Conservation (phyloP, 495 filamentous ascomycete genomes). For the Hyaloscypha finlandica region DNA sequence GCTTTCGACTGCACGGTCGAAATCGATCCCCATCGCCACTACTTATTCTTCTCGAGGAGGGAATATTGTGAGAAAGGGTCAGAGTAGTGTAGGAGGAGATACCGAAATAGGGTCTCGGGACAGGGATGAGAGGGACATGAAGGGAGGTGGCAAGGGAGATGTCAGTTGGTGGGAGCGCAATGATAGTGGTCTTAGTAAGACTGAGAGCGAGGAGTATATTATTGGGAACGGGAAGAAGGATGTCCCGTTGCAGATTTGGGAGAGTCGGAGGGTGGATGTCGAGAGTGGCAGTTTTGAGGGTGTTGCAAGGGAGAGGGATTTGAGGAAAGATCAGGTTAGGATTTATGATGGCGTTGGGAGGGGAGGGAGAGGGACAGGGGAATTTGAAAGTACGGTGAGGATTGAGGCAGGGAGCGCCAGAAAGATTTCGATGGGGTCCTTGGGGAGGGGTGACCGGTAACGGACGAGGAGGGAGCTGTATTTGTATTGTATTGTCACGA, state of each 20-base stretch:
- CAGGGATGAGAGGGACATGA: not conserved
- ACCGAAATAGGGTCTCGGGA: not conserved
- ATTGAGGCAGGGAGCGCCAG: not conserved
- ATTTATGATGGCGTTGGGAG: conserved; percentile 14
- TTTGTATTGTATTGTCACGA: not conserved
- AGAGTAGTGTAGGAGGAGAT: not conserved
- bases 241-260: conserved; percentile 27
- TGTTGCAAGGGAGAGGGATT: not conserved
- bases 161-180: conserved; percentile 28
- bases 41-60: conserved; percentile 4
- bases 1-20: not conserved
- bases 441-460: too few relatives aligned
- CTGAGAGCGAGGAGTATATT: conserved; percentile 29
- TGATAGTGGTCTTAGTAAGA: not conserved
- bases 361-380: not conserved
- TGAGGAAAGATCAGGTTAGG: not conserved
- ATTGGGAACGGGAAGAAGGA: not conserved
- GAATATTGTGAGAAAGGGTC: not conserved
- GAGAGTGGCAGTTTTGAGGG: conserved; percentile 17
- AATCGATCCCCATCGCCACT: conserved; percentile 4
- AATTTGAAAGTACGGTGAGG: conserved; percentile 15
- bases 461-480: not conserved
- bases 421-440: too few relatives aligned
- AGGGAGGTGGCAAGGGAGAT: not conserved
- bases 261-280: conserved; percentile 24